Base-by-base conservation (phyloP, 345 rosid species). In the Salix purpurea region DNA sequence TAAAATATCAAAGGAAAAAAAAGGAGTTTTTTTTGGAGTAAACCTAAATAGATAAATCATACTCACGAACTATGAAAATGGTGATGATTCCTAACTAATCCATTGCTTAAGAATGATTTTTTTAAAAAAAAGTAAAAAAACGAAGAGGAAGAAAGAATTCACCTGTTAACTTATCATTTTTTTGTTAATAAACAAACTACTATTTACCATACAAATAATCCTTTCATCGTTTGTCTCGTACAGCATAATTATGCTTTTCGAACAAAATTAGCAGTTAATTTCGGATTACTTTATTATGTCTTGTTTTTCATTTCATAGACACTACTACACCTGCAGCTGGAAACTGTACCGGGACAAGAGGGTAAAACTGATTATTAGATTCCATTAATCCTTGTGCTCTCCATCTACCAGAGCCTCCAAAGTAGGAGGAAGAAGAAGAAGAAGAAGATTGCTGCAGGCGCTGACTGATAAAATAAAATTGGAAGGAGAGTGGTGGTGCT, bases 301-400 rank as follows among this genome's bases (percentile, higher is more conserved):
- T 34, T 5, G 1, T 34, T 34, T 34, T 34, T 34, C 37, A 34
- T 34, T 34, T 5, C 28, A 26, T 39, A 30, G 40, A 69, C 23
- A 48, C 67, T 40, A 62, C 46, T 40, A 62, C 46, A 24, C 14
- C 75, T 68, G 83, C 89, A 88, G 89, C 88, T 88, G 91, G 89
- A 83, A 74, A 80, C 54, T 72, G 82, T 79, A 78, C 78, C 77
- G 82, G 81, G 87, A 84, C 86, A 86, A 83, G 74, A 37, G 71
- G 87, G 78, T 84, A 82, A 81, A 78, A 72, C 78, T 70, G 74
- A 84, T 83, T 75, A 85, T 84, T 84, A 83, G 91, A 88, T 86
- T 86, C 91, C 91, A 84, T 84, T 86, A 84, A 83, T 88, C 89
- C 76, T 67, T 83, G 2, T 84, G 86, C 76, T 34, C 65, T 61